These are phyloP conservation scores for Penicillium brasilianum DNA, from an alignment of 2,329 filamentous ascomycete species.

Conservation along the genomic window DNA sequence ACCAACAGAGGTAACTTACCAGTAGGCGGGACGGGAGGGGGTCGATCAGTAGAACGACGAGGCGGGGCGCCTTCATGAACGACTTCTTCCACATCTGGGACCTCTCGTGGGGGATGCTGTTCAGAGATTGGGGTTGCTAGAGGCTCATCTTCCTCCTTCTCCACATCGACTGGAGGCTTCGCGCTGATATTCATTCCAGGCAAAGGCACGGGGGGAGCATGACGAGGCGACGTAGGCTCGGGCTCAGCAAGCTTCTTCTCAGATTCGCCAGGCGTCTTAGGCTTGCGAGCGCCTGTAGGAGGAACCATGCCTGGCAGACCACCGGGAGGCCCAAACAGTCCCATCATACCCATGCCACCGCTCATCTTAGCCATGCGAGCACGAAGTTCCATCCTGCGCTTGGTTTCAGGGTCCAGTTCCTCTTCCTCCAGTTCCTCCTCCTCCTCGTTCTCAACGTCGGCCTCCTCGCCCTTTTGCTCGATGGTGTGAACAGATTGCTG, in stretches of 20 bases:
- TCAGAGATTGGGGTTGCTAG: conserved; percentile 49
- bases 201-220: conserved; percentile 58
- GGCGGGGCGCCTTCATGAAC: conserved; percentile 40
- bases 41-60: conserved; percentile 48
- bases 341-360: conserved; percentile 94
- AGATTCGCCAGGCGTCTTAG: conserved; percentile 49
- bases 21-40: conserved; percentile 50
- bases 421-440: conserved; percentile 76
- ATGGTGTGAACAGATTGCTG: conserved; percentile 32
- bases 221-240: conserved; percentile 37
- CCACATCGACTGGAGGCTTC: conserved; percentile 54
- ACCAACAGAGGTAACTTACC: conserved; percentile 50
- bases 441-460: conserved; percentile 61
- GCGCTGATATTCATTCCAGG: conserved; percentile 67
- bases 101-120: conserved; percentile 51
- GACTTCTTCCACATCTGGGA: conserved; percentile 61
- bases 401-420: conserved; percentile 84
- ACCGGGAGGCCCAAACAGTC: conserved; percentile 80
- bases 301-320: conserved; percentile 66
- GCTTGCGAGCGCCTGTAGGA: conserved; percentile 54
- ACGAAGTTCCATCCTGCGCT: conserved; percentile 82
- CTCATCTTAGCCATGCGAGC: conserved; percentile 99
- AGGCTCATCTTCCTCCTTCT: conserved; percentile 57
- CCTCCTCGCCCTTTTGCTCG: conserved; percentile 51
- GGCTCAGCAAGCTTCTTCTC: conserved; percentile 41